Base-by-base conservation (phyloP, 1,284 basidiomycete genomes). In the Marasmius tenuissimus region DNA sequence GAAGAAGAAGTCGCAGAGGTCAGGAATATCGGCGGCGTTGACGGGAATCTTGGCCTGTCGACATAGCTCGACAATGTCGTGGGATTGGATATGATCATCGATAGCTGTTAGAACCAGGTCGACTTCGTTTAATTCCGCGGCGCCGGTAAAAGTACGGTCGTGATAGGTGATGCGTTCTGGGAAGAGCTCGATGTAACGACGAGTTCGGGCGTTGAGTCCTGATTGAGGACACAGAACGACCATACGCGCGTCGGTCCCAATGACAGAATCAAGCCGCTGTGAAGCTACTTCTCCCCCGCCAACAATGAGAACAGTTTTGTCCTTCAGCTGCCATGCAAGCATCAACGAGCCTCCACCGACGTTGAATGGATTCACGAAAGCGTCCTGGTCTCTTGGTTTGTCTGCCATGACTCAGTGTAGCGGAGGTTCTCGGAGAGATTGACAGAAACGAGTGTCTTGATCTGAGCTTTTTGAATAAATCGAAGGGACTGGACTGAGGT, bases 1-100 rank as follows among this genome's bases (percentile, higher is more conserved):
- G 77, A 99, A 99, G 81, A 97, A 99, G 73, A 99, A 99, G 77
- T 99, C 97, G 81, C 97, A 99, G 61, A 87, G 85, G 53, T 92
- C 88, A 2, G 97, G 97, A 56, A 98, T 93, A 77, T 99, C 97
- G 37, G 97, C 97, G 61, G 96, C 95, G 75, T 99, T 99, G 65
- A 97, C 91, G 3, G 95, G 94, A 57, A 98, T 91, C 58, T 81
- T 84, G 50, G 77, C 81, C 35, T 81, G 78, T 57, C 94, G 81
- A 70, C 92, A 92, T 66, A 91, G 80, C 12, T 82, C 73, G 71
- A 88, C 93, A 59, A 98, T 95, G 56, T 77, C 77, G 65, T 82
- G 85, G 47, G 89, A 93, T 58, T 88, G 80, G 0, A 82, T 78
- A 60, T 89, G 85, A 73, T 97, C 91, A 78, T 98, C 96, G 56